Percentiles rank a stretch among this genome's conserved stretches.
These are phyloP conservation scores for Leishmania aethiopica DNA, from an alignment of 208 protist genomes.

Conservation along the genomic window DNA sequence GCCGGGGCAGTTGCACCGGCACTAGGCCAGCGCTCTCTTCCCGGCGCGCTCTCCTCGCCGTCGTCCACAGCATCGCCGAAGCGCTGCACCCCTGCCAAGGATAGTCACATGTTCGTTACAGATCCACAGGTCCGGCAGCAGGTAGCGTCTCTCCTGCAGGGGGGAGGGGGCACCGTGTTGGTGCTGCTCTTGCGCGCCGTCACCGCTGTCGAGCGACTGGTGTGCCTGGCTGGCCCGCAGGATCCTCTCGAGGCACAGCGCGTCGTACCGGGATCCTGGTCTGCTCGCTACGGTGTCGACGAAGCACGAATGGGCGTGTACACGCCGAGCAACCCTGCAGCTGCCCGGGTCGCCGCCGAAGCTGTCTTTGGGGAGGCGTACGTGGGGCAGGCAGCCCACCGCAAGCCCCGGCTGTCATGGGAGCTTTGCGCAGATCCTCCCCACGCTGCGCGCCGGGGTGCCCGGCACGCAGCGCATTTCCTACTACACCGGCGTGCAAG, in stretches of 20 bases:
- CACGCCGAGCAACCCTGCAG: conserved; percentile 50
- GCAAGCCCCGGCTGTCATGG: neutral
- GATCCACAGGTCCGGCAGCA: conserved; percentile 27
- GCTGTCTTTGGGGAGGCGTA: conserved; percentile 62
- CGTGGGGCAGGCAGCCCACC: neutral
- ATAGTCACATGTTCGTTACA: conserved; percentile 2
- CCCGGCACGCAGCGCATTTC: conserved; percentile 5
- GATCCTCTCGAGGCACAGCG: conserved; percentile 56
- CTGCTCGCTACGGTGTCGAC: conserved; percentile 62
- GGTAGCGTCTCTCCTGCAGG: conserved; percentile 45
- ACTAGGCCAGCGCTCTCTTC: neutral
- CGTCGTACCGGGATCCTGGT: conserved; percentile 46
- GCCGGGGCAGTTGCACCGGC: neutral
- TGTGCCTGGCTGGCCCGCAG: conserved; percentile 68
- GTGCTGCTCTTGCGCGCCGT: conserved; percentile 54
- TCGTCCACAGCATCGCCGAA: neutral
- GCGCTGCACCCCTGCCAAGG: neutral
- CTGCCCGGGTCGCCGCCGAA: conserved; percentile 48
- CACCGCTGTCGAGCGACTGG: conserved; percentile 66
- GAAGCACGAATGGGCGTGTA: conserved; percentile 69
- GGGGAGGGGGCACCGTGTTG: conserved; percentile 53
- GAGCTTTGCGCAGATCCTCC: conserved; percentile 19
- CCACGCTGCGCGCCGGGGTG: conserved; percentile 15
- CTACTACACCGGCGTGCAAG: conserved; percentile 20
- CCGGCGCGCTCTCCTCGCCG: neutral